Evolutionary conservation across 768 basidiomycete genomes (phyloP), one percentile per base, ranked within the genome.

Genomic region (Leccinum subtestaceum): DNA sequence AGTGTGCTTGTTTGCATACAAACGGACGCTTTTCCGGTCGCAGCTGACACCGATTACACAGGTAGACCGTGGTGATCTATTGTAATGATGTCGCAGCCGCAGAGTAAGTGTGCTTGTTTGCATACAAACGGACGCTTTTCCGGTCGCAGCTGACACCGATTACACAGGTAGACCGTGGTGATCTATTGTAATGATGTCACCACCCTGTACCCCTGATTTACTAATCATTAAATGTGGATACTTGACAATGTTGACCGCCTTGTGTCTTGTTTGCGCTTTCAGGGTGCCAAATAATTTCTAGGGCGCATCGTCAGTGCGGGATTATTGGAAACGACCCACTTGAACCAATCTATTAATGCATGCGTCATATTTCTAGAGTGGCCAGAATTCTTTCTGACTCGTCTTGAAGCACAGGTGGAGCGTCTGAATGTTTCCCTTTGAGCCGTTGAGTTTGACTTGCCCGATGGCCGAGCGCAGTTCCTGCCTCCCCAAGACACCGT

Each of bases 201-300:
- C 55, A 56, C 64, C 60, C 57, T 69, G 61, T 66, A 49, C 64
- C 61, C 59, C 17, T 55, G 31, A 52, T 53, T 46, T 63, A 40
- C n/a, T 43, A 31, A 56, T 63, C 32, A 34, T 45, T 53, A 47
- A 46, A 45, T 45, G 17, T 48, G 48, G 34, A 58, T 55, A 27
- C 49, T 25, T 53, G 21, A 60, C 54, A 57, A 54, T 50, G 34
- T 53, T 36, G 43, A 40, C 32, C 32, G 23, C 47, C 50, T 55
- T 60, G 51, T 50, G 43, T 13, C 19, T 55, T 54, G 58, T 52
- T 58, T 23, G 51, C 34, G 57, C 46, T 49, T 45, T 58, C 45
- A 58, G 59, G 52, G 50, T 3, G 3, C 40, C 34, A 17, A 27
- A 36, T 48, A 51, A 51, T 46, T 46, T 53, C 53, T 31, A 29